Conservation (phyloP, 2,329 filamentous ascomycete species). For the Cryphonectria carpinicola region DNA sequence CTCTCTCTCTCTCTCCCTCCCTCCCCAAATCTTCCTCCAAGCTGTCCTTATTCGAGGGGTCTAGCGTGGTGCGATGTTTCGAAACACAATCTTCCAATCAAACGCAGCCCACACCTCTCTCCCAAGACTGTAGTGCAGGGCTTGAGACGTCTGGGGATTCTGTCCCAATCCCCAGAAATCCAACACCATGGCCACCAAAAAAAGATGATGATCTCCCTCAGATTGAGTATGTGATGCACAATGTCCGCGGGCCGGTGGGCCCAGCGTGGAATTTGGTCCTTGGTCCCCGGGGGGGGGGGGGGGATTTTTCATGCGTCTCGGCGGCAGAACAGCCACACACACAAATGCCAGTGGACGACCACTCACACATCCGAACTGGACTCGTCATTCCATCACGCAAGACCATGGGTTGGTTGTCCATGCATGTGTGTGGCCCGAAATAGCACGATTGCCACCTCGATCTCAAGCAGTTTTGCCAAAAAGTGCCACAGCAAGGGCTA, state of each 20-base stretch:
- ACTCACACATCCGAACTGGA: neutral
- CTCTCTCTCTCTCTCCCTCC: neutral
- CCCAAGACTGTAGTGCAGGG: neutral
- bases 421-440: neutral
- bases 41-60: neutral
- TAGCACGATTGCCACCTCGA: conserved; percentile 4
- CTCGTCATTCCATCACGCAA: conserved; percentile 4
- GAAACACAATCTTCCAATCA: neutral
- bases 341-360: neutral
- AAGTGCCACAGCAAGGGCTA: neutral
- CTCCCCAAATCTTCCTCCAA: neutral
- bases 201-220: conserved; percentile 1
- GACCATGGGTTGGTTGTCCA: neutral
- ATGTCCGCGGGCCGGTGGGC: neutral
- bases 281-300: no score
- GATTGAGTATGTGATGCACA: neutral
- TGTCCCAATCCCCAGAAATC: neutral
- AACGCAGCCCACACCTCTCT: neutral
- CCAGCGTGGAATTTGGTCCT: neutral
- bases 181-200: neutral
- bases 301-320: neutral
- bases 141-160: neutral
- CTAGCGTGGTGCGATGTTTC: neutral
- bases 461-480: neutral
- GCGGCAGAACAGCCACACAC: neutral